These are phyloP conservation scores for Ilex asprella DNA, from an alignment of 257 asterid genomes.

Conservation along the genomic window DNA sequence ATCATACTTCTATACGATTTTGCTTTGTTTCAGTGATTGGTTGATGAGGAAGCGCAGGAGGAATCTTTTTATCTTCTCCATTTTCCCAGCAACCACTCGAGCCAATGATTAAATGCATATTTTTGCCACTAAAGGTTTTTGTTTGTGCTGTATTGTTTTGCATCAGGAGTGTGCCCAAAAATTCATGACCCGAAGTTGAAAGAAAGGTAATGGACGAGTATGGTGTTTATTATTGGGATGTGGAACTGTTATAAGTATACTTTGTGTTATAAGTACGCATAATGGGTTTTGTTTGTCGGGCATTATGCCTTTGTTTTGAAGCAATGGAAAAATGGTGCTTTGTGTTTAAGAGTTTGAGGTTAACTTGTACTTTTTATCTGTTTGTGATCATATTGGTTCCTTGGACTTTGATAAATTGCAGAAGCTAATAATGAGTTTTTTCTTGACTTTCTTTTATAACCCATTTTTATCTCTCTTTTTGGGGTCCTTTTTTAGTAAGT, in stretches of 20 bases:
- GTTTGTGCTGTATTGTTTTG: constrained; percentile 12
- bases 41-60: no score
- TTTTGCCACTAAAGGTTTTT: constrained; percentile 9
- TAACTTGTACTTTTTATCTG: neutral
- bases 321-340: constrained; percentile 1
- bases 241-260: no score
- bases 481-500: neutral
- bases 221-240: no score
- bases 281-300: no score
- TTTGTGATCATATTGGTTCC: constrained; percentile 10
- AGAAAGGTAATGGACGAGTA: constrained; percentile 58
- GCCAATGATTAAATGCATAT: neutral
- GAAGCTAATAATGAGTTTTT: neutral
- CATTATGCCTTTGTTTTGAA: no score
- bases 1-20: constrained; percentile 1
- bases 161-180: constrained; percentile 79
- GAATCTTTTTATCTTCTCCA: no score
- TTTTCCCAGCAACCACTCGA: no score
- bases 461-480: neutral
- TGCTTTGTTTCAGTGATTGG: neutral
- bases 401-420: no score
- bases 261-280: no score
- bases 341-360: neutral
- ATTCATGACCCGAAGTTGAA: constrained; percentile 92
- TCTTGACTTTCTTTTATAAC: constrained; percentile 14